Base-by-base conservation (phyloP, 225 moss, liverwort and hornwort species). In the Anthoceros angustus region DNA sequence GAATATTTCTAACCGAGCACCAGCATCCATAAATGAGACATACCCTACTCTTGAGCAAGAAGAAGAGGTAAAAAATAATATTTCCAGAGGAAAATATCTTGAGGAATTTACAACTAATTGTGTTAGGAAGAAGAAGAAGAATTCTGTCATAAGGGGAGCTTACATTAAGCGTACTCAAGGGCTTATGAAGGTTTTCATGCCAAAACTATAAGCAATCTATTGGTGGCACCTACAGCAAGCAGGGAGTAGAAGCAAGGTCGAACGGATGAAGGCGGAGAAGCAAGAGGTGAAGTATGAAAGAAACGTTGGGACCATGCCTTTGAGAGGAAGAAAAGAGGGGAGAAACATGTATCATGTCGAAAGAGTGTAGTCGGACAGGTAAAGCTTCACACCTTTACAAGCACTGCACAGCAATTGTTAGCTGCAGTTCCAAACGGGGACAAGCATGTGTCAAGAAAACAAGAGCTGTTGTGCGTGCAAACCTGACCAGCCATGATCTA, bases 151-250 rank as follows among this genome's bases (percentile, higher is more conserved):
- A n/a, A n/a, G n/a, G n/a, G n/a, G n/a, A n/a, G n/a, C n/a, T n/a
- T n/a, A n/a, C n/a, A n/a, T n/a, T n/a, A 91, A 91, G 1, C 95
- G n/a, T n/a, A n/a, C 95, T 12, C 88, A 86, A 0, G 95, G 95
- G 63, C 95, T 72, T n/a, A 91, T 62, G 10, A 95, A 68, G 10
- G 86, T 80, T 64, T 95, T 86, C 62, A 91, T 88, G 64, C 91
- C 45, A 79, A 32, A 9, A 95, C 7, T 0, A 95, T 78, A 77
- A 72, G n/a, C n/a, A n/a, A n/a, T n/a, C n/a, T n/a, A n/a, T n/a
- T n/a, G n/a, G n/a, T n/a, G n/a, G n/a, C 95, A 95, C 70, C 94
- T 90, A 74, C 14, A 55, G 42, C 40, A 61, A 41, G 1, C 32
- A 25, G 15, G 23, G n/a, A n/a, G n/a, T n/a, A n/a, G n/a, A n/a